Base-by-base conservation (phyloP, 2,329 filamentous ascomycete species). In the Exserohilum turcica region DNA sequence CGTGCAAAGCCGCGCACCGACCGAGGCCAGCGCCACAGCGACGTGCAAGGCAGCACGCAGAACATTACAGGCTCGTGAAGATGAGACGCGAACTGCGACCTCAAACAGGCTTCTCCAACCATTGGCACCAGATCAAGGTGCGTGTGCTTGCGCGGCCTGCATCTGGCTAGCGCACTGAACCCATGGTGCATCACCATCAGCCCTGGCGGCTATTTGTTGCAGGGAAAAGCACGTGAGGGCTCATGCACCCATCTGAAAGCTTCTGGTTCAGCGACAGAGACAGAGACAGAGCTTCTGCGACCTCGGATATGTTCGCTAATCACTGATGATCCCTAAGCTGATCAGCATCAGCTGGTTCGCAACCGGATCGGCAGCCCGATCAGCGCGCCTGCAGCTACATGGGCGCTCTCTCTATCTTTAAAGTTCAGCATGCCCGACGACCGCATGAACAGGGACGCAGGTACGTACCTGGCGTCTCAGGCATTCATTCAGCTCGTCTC, bases 121-220 rank as follows among this genome's bases (percentile, higher is more conserved):
- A n/a, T 28, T n/a, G n/a, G n/a, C n/a, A 33, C 27, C 21, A 33
- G 13, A 24, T n/a, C n/a, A n/a, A 35, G 38, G 15, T 7, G 32
- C 4, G 21, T 5, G 31, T 33, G 45, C 15, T 48, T 48, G 38
- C 45, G 50, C 48, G 50, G 48, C 43, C 47, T 37, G 27, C 27
- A 27, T 31, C 29, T 38, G 37, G 15, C 43, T 43, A 1, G 49
- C 40, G 49, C 18, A 44, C 24, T 8, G 7, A 29, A 28, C 3
- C 16, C 16, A 21, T 24, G 40, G 15, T 33, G 19, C 5, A 32
- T 7, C 7, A n/a, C 29, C 27, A 10, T 32, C 13, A 13, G n/a
- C 10, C 19, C 18, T 33, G 21, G 7, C 39, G 27, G 39, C 46
- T 44, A 33, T 43, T 19, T 43, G 31, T 16, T 19, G 6, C 15